Conservation (phyloP, 1,284 basidiomycete genomes). For the Bondarzewia mesenterica region DNA sequence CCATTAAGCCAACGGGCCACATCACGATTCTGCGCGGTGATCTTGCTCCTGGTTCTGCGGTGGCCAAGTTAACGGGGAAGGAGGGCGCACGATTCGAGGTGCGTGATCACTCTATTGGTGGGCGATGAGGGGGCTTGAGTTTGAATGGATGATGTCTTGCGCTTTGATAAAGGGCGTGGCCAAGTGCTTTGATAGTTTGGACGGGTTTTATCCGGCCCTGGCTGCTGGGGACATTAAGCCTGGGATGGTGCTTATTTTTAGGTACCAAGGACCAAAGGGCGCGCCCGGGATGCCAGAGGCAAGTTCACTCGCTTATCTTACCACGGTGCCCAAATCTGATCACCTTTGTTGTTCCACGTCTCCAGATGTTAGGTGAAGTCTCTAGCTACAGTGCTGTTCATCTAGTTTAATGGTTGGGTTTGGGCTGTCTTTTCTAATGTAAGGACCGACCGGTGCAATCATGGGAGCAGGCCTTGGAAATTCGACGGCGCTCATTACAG, state of each 20-base stretch:
- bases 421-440: too few relatives aligned
- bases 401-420: too few relatives aligned
- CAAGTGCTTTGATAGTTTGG: slow-evolving; percentile 77
- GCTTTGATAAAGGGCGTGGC: slow-evolving; percentile 74
- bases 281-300: slow-evolving; percentile 96
- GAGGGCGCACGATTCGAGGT: slow-evolving; percentile 87
- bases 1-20: slow-evolving; percentile 91
- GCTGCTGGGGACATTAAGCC: slow-evolving; percentile 78
- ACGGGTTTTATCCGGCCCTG: slow-evolving; percentile 79
- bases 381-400: too few relatives aligned
- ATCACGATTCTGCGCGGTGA: slow-evolving; percentile 88
- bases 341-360: too few relatives aligned
- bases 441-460: slow-evolving; percentile 75
- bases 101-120: slow-evolving; percentile 13
- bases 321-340: too few relatives aligned
- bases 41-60: slow-evolving; percentile 85
- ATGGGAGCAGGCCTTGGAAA: slow-evolving; percentile 90
- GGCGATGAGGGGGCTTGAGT: too few relatives aligned
- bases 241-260: slow-evolving; percentile 83
- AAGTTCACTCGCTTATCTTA: slow-evolving; percentile 8
- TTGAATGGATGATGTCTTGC: neutral
- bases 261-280: slow-evolving; percentile 95
- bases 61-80: slow-evolving; percentile 95
- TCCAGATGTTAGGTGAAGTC: slow-evolving; percentile 33
- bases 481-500: slow-evolving; percentile 90